These are phyloP conservation scores for Miscanthus sacchariflorus DNA, from an alignment of 202 grass and related monocot genomes.

Conservation along the genomic window DNA sequence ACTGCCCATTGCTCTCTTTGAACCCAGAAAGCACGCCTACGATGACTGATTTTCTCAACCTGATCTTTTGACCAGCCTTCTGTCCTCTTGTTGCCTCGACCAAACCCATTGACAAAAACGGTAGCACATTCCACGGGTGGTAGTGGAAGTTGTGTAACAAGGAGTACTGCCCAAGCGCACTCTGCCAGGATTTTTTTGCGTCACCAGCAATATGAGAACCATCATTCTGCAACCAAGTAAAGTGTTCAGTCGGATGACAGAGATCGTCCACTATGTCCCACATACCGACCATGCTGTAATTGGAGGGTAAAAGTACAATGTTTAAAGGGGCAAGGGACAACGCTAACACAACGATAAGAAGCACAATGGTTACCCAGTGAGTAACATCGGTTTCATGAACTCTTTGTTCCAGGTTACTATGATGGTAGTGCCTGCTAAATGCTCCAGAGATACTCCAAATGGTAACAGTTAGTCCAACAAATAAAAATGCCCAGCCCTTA, in stretches of 20 bases:
- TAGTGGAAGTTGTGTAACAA: not conserved
- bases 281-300: too few species aligned
- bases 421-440: constrained; percentile 29
- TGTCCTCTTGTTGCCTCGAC: constrained; percentile 21
- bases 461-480: not conserved
- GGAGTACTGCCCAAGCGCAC: constrained; percentile 27
- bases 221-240: too few species aligned
- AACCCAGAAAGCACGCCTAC: not conserved
- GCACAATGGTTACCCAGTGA: constrained; percentile 3
- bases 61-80: not conserved
- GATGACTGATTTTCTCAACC: not conserved
- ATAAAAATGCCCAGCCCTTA: rapidly evolving
- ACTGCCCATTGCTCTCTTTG: not conserved
- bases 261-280: not conserved
- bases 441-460: not conserved
- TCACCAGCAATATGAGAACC: too few species aligned
- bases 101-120: not conserved
- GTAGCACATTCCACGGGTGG: not conserved
- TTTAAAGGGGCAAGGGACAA: not conserved
- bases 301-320: too few species aligned
- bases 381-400: not conserved
- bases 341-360: not conserved
- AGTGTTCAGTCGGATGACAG: too few species aligned
- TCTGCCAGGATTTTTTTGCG: not conserved
- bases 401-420: constrained; percentile 1